Evolutionary conservation across 169 alveolate species (phyloP), one percentile per base, ranked within the genome.

Genomic region (Eimeria sp.): DNA sequence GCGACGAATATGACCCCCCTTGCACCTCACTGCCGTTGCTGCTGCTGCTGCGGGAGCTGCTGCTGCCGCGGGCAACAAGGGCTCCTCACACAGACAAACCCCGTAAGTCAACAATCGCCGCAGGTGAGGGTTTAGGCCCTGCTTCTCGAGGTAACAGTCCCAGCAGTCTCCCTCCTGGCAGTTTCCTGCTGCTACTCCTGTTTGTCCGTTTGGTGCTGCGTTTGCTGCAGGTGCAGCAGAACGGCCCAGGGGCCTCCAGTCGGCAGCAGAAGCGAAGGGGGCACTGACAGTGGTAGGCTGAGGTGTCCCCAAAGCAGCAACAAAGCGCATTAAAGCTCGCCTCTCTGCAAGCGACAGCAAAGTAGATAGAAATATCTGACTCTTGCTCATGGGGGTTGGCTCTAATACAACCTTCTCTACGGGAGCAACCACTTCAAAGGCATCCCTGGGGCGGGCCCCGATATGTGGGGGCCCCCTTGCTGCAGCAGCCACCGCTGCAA

Each of bases 261-360:
- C 34, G 25, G 72, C 90, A 10, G 90, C 73, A 51, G 90, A 82
- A 16, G 90, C 65, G 73, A 82, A 82, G 27, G 90, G 90, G 73
- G 90, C 72, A 22, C 90, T 82, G 43, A 51, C 72, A 72, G 90
- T 82, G 45, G 63, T 82, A 22, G 90, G 90, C 6, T 70, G 13
- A 22, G 90, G 90, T 47, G 90, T 72, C 47, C 90, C 90, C 45
- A 72, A 70, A 82, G 90, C 90, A 82, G 90, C 90, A 47, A 82
- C 90, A 82, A 82, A 82, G 3, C 72, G 30, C 90, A 82, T 82
- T 4, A 82, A 47, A 25, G 40, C 73, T 51, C 90, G 18, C 72
- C 45, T 82, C 90, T 82, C 90, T 22, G 72, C 43, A n/a, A 82
- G 90, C 49, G 73, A 49, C 65, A 82, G 72, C 49, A 10, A 63